Evolutionary conservation across 2,329 filamentous ascomycete genomes (phyloP).

Genomic region (Cordyceps cicadae): DNA sequence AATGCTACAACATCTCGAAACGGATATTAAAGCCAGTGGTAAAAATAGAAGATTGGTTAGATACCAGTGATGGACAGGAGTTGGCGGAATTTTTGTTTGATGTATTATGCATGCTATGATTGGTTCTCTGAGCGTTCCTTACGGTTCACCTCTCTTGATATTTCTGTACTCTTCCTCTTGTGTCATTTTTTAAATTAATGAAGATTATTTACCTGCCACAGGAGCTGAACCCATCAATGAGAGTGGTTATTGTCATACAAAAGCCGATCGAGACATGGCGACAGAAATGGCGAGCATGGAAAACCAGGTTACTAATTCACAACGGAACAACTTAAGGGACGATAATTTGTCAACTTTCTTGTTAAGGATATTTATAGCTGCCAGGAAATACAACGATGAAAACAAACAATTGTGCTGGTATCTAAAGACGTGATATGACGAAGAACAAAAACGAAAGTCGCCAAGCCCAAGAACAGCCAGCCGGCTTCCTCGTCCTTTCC

Average conservation of each 20-base stretch:
- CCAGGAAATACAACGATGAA: background rate
- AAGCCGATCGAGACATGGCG: too few species aligned
- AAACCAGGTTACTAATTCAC: background rate
- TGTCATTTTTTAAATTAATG: background rate
- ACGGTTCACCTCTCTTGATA: background rate
- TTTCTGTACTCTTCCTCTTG: background rate
- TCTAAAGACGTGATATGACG: background rate
- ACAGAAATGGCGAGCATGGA: too few species aligned
- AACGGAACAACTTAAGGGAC: background rate
- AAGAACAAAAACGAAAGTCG: background rate
- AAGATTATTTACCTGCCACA: background rate
- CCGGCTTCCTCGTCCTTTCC: background rate
- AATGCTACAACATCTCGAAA: background rate
- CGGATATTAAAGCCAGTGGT: slow-evolving; percentile 11
- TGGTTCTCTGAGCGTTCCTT: background rate
- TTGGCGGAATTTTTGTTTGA: background rate
- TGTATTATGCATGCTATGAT: background rate
- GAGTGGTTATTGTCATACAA: too few species aligned
- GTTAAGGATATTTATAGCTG: background rate
- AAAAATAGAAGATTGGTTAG: background rate
- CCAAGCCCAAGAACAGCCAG: background rate
- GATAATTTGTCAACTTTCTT: background rate
- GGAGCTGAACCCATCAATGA: background rate
- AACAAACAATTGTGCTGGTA: slow-evolving; percentile 1
- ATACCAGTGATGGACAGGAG: background rate